A percentile compares a stretch with the other conserved stretches of the same genome.
Conservation (phyloP, 1,139 yeast genomes). For the Nakaseomyces uthaithaninus region DNA sequence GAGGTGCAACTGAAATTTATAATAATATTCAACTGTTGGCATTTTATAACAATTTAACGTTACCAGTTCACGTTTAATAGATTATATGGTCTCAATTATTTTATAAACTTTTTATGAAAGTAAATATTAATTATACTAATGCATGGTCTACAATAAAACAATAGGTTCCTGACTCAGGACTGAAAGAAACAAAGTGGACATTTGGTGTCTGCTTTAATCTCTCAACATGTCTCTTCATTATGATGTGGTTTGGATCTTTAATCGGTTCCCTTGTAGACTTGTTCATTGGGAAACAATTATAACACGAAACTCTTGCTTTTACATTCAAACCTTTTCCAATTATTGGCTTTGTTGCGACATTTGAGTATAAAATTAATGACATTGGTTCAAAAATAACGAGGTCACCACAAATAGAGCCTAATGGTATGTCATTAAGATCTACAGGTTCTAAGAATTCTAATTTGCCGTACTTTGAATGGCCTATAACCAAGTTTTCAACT, state of each 20-base stretch:
- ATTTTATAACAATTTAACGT: too few relatives aligned
- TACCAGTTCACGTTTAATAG: too few relatives aligned
- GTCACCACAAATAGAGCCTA: conserved; percentile 58
- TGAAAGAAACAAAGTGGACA: conserved; percentile 66
- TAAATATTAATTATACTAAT: not conserved
- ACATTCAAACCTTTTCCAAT: conserved; percentile 80
- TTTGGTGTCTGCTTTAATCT: conserved; percentile 54
- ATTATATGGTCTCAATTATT: too few relatives aligned
- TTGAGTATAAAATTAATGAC: conserved; percentile 68
- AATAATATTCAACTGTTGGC: too few relatives aligned
- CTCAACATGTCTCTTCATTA: conserved; percentile 60
- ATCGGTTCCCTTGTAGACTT: conserved; percentile 68
- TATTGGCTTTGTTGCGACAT: conserved; percentile 51
- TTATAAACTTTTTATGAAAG: too few relatives aligned
- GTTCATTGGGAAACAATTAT: conserved; percentile 69
- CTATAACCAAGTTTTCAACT: conserved; percentile 64
- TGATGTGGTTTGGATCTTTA: conserved; percentile 67
- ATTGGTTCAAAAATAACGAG: conserved; percentile 54
- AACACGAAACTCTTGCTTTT: conserved; percentile 62
- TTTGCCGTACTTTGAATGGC: conserved; percentile 71
- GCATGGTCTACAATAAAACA: conserved; percentile 16
- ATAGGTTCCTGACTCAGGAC: conserved; percentile 55
- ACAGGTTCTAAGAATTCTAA: conserved; percentile 74
- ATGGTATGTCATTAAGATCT: conserved; percentile 61
- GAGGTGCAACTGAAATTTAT: not conserved